Conservation (phyloP, 768 basidiomycete genomes). For the Galerina sulciceps region DNA sequence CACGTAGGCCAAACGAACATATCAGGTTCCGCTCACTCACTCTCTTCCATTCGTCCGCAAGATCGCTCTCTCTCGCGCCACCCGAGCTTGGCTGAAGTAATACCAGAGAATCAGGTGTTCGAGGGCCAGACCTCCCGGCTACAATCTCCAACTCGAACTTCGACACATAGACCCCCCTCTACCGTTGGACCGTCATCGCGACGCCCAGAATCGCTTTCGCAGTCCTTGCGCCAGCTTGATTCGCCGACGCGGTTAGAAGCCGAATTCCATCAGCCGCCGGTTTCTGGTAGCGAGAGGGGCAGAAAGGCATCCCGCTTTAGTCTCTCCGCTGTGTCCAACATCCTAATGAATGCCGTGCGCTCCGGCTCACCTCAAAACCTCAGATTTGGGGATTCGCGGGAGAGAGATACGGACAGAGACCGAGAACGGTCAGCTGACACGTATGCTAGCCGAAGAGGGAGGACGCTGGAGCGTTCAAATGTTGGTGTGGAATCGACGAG, state of each 20-base stretch:
- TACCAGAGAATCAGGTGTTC: slow-evolving; percentile 29
- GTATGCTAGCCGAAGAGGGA: slow-evolving; percentile 26
- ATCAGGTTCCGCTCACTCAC: slow-evolving; percentile 9
- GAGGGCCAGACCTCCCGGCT: slow-evolving; percentile 16
- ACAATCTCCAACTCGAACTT: neutral
- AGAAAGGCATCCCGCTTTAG: slow-evolving; percentile 49
- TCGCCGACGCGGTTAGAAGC: neutral
- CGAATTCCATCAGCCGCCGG: neutral
- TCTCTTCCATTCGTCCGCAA: slow-evolving; percentile 13
- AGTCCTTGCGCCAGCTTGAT: neutral
- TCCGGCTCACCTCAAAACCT: slow-evolving; percentile 45
- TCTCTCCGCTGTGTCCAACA: slow-evolving; percentile 54
- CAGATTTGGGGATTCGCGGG: neutral
- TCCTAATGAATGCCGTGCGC: slow-evolving; percentile 52
- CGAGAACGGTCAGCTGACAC: slow-evolving; percentile 23
- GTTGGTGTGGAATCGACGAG: neutral
- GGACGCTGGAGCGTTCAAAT: slow-evolving; percentile 34
- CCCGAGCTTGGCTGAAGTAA: slow-evolving; percentile 41
- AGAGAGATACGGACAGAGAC: neutral
- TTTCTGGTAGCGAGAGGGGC: slow-evolving; percentile 5
- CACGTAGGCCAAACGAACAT: slow-evolving; percentile 12
- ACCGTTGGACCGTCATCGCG: neutral
- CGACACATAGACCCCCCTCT: neutral
- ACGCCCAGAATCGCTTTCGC: neutral
- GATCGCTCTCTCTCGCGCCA: slow-evolving; percentile 42